Percentiles rank a stretch among this genome's conserved stretches.
Conservation (phyloP, 192 early-diverging fungal species). For the Chytriomyces confervae region DNA sequence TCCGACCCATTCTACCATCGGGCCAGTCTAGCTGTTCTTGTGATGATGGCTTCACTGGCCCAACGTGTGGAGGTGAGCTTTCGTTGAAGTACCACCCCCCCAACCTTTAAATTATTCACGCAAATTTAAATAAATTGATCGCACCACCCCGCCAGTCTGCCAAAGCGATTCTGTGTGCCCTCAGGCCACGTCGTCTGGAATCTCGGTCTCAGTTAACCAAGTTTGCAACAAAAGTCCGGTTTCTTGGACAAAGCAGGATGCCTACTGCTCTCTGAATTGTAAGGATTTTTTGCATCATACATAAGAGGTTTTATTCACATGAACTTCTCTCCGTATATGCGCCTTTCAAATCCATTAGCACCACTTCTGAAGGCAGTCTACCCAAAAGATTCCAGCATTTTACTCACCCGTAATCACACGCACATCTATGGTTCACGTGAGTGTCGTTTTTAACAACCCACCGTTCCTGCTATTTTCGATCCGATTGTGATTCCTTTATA, state of each 20-base stretch:
- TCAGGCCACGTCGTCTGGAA: constrained; percentile 37
- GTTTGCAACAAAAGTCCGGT: constrained; percentile 60
- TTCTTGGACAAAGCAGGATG: constrained; percentile 46
- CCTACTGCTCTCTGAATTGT: constrained; percentile 51
- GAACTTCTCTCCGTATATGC: too few species aligned
- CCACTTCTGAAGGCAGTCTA: constrained; percentile 49
- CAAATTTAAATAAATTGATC: neutral
- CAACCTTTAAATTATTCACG: neutral
- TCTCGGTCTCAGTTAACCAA: constrained; percentile 19
- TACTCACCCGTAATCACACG: constrained; percentile 42
- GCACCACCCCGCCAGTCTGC: constrained; percentile 38
- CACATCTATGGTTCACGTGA: neutral
- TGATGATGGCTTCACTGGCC: constrained; percentile 62
- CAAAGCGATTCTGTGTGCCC: constrained; percentile 50
- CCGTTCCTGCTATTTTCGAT: constrained; percentile 1
- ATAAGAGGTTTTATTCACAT: too few species aligned
- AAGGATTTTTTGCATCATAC: neutral
- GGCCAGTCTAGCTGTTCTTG: constrained; percentile 44
- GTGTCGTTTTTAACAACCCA: constrained; percentile 1
- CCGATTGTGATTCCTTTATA: neutral
- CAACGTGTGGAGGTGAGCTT: constrained; percentile 56
- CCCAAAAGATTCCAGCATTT: constrained; percentile 45
- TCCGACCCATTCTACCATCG: constrained; percentile 22
- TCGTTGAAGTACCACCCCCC: neutral
- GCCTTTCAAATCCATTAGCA: constrained; percentile 20